phyloP scores from a whole-genome alignment of 441 rosid species.

The Mallotus repandus region DNA sequence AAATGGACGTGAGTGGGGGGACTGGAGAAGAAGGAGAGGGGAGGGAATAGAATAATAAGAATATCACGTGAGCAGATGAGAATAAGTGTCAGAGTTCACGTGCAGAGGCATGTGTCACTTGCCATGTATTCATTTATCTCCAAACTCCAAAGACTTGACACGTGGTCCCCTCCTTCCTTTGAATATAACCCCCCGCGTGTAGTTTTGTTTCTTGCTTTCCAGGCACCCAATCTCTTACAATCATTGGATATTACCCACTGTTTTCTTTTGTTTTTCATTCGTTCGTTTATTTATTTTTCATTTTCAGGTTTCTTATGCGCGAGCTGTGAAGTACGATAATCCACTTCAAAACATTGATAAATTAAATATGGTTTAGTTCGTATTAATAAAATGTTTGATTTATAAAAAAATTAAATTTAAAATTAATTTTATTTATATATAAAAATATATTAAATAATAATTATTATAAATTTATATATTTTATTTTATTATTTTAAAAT shows the following conservation, averaged over 20 bases:
- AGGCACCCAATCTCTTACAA: conserved; percentile 21
- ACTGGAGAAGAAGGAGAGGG: not conserved
- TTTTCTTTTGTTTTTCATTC: not conserved
- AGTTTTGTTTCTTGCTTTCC: conserved; percentile 19
- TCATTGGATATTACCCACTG: conserved; percentile 24
- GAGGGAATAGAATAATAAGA: not conserved
- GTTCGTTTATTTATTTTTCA: too few relatives aligned
- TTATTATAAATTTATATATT: too few relatives aligned
- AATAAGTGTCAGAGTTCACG: conserved; percentile 28
- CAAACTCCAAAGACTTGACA: not conserved
- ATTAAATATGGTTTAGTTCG: too few relatives aligned
- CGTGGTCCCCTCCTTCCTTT: conserved; percentile 7
- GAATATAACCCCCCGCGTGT: conserved; percentile 16
- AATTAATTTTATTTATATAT: too few relatives aligned
- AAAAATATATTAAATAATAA: too few relatives aligned
- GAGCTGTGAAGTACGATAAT: too few relatives aligned
- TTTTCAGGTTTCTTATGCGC: too few relatives aligned
- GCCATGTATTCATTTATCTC: conserved; percentile 10
- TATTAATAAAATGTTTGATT: too few relatives aligned
- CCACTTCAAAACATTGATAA: too few relatives aligned
- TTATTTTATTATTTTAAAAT: too few relatives aligned
- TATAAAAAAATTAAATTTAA: too few relatives aligned
- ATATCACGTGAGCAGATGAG: conserved; percentile 19
- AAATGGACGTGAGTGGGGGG: not conserved
- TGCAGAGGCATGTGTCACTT: conserved; percentile 16